phyloP scores from a whole-genome alignment of 2,329 filamentous ascomycete species.

The Colletotrichum lentis region DNA sequence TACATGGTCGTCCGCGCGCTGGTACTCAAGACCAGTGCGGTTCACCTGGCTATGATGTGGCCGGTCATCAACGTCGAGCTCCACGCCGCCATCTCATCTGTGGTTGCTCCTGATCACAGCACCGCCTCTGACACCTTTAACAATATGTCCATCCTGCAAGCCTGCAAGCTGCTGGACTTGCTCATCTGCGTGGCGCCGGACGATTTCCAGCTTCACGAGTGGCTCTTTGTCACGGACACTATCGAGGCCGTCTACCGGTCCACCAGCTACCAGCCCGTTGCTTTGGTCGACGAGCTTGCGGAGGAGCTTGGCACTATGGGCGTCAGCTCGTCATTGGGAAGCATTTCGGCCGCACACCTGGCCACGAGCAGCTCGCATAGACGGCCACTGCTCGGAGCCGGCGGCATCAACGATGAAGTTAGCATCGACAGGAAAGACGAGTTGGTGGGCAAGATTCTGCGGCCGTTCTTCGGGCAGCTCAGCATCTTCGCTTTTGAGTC shows the following conservation, averaged over 20 bases:
- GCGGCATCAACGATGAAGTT: slow-evolving; percentile 65
- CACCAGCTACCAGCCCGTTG: slow-evolving; percentile 71
- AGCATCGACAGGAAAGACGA: slow-evolving; percentile 69
- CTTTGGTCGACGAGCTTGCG: slow-evolving; percentile 84
- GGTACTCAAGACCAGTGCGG: slow-evolving; percentile 77
- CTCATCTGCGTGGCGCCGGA: slow-evolving; percentile 88
- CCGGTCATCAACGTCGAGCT: slow-evolving; percentile 88
- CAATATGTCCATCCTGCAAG: slow-evolving; percentile 81
- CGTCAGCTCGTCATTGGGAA: slow-evolving; percentile 45
- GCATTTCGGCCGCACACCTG: slow-evolving; percentile 50
- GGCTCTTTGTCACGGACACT: slow-evolving; percentile 96
- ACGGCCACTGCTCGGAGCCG: slow-evolving; percentile 60
- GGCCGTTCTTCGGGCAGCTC: slow-evolving; percentile 89
- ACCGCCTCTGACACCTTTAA: slow-evolving; percentile 75
- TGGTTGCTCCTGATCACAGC: slow-evolving; percentile 73
- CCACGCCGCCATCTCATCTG: slow-evolving; percentile 78
- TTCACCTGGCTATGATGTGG: slow-evolving; percentile 87
- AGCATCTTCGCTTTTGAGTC: slow-evolving; percentile 95
- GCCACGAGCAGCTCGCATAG: slow-evolving; percentile 50
- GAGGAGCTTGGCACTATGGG: slow-evolving; percentile 70
- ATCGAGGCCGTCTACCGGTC: slow-evolving; percentile 94
- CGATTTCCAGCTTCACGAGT: slow-evolving; percentile 97
- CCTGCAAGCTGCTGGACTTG: slow-evolving; percentile 90
- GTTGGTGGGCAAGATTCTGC: slow-evolving; percentile 78
- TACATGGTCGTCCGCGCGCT: slow-evolving; percentile 88